Evolutionary conservation across 2,329 filamentous ascomycete genomes (phyloP).

Genomic region (Pestalotiopsis fici): DNA sequence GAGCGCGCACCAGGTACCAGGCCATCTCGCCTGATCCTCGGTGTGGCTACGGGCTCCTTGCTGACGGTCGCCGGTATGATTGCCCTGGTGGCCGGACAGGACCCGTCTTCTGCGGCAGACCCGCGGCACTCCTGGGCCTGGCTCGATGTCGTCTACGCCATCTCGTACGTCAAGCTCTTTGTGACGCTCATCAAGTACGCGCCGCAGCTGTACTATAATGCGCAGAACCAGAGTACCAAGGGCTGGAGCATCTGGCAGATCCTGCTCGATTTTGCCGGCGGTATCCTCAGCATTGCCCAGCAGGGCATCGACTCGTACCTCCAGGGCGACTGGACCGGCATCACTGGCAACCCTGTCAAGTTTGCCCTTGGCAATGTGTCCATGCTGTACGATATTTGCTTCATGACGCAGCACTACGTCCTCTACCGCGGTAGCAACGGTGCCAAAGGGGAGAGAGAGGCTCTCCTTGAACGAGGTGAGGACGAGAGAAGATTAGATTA

Average conservation of each 20-base stretch:
- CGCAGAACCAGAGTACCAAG: constrained; percentile 77
- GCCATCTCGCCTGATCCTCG: constrained; percentile 63
- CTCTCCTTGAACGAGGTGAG: constrained; percentile 35
- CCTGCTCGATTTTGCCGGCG: constrained; percentile 79
- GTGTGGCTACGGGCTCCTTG: constrained; percentile 70
- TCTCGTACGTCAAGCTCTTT: constrained; percentile 87
- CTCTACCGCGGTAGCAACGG: constrained; percentile 57
- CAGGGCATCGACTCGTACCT: constrained; percentile 82
- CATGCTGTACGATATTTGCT: constrained; percentile 83
- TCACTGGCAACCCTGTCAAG: constrained; percentile 91
- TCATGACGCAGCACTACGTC: constrained; percentile 86
- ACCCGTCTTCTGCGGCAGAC: constrained; percentile 31
- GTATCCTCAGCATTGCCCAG: constrained; percentile 79
- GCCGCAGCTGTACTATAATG: constrained; percentile 83
- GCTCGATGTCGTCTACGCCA: constrained; percentile 65
- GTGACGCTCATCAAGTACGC: constrained; percentile 92
- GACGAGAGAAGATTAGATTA: constrained; percentile 31
- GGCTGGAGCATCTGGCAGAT: constrained; percentile 90
- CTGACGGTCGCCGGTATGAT: constrained; percentile 52
- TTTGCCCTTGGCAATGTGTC: constrained; percentile 83
- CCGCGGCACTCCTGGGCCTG: constrained; percentile 56
- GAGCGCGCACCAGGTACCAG: constrained; percentile 55
- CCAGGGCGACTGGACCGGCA: constrained; percentile 84
- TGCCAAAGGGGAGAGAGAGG: constrained; percentile 32
- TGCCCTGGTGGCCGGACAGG: constrained; percentile 40